phyloP scores from a whole-genome alignment of 371 early-diverging fungal species.

The Mucor circinelloides region DNA sequence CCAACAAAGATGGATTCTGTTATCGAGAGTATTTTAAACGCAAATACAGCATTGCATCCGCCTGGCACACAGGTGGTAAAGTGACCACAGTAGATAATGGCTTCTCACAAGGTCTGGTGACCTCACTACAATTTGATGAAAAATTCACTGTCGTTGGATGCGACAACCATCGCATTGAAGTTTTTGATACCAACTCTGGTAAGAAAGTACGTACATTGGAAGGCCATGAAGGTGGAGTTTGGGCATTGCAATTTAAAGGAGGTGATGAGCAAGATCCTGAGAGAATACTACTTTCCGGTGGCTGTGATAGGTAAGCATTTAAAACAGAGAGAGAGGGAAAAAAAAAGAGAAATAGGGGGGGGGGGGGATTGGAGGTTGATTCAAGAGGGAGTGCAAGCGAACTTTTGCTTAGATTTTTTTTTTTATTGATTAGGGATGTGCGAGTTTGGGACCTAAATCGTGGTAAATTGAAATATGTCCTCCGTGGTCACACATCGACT shows the following conservation, averaged over 20 bases:
- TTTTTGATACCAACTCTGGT: conserved; percentile 78
- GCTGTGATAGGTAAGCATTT: conserved; percentile 67
- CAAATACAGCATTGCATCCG: conserved; percentile 66
- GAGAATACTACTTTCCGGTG: conserved; percentile 74
- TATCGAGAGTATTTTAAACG: conserved; percentile 76
- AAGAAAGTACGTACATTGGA: conserved; percentile 61
- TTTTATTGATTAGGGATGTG: conserved; percentile 62
- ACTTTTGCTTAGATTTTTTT: neutral
- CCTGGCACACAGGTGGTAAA: conserved; percentile 77
- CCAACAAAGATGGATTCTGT: conserved; percentile 34
- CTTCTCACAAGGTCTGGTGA: conserved; percentile 77
- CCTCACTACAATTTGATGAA: conserved; percentile 85
- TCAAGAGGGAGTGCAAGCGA: neutral
- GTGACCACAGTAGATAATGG: conserved; percentile 71
- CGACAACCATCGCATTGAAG: conserved; percentile 81
- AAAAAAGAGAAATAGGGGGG: neutral
- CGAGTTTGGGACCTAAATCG: conserved; percentile 88
- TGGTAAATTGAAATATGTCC: conserved; percentile 73
- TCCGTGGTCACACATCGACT: conserved; percentile 91
- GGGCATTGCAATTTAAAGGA: conserved; percentile 20
- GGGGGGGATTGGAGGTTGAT: neutral
- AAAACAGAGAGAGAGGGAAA: neutral
- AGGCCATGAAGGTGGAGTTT: conserved; percentile 51
- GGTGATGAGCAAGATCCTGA: conserved; percentile 68
- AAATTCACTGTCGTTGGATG: conserved; percentile 84